Evolutionary conservation across 352 stramenopile genomes (phyloP), one percentile per base, ranked within the genome.

Genomic region (Aphanomyces invadans): DNA sequence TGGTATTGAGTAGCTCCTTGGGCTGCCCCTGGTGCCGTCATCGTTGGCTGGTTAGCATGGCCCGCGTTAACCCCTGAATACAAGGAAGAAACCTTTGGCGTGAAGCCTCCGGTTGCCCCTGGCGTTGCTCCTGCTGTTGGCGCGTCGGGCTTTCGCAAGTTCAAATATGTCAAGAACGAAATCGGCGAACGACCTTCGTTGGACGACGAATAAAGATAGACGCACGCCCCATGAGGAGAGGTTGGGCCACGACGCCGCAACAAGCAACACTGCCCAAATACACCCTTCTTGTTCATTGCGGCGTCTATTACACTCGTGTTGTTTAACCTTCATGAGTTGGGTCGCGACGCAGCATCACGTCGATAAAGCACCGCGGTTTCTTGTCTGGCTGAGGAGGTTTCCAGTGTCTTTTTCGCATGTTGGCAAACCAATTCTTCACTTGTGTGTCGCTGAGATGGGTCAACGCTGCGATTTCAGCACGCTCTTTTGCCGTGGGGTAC

Each of bases 321-420:
- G 36, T 42, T 42, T 42, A 42, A 7, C 36, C 36, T 42, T 42
- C 15, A 26, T 57, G 10, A n/a, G 15, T 39, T 29, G 49, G 12
- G 49, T 38, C 29, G 49, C 55, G 76, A n/a, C 85, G 82, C 33
- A 93, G 70, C 33, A 93, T 75, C 33, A 90, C 76, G 56, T 93
- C 85, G 17, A 93, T 64, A 36, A 93, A 69, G 65, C 81, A 90
- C 38, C 85, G 82, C 39, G 85, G 85, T 68, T 89, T 89, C 75
- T 91, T 91, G 12, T 59, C 39, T 1, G 29, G 11, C 2, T 61
- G 21, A 23, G 32, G 46, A 1, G 85, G 85, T 56, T 91, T 92
- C 85, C 85, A 94, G 71, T 94, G 85, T 51, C 85, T 83, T 66
- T 94, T 94, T 51, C 85, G 85, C 83, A 94, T 94, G 67, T 94